These are phyloP conservation scores for Sarocladium brachiariae DNA, from an alignment of 2,329 filamentous ascomycete genomes.

Conservation along the genomic window DNA sequence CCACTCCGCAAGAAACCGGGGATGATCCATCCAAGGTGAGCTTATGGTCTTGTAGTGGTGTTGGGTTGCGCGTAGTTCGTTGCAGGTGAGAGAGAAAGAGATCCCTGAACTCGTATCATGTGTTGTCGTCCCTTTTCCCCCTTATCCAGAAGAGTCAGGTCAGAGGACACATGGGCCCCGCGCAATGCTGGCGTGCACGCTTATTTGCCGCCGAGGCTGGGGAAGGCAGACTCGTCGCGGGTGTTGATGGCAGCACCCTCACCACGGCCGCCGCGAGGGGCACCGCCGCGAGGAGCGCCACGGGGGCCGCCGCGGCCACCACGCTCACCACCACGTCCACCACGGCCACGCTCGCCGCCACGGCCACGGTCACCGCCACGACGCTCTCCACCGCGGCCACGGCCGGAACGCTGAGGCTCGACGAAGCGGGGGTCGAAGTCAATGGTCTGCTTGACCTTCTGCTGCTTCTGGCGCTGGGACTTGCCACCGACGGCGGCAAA, in stretches of 20 bases:
- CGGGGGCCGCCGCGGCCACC: slow-evolving; percentile 35
- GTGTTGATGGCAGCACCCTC: slow-evolving; percentile 46
- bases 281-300: slow-evolving; percentile 40
- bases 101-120: background rate
- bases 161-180: slow-evolving; percentile 3
- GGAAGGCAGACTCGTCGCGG: slow-evolving; percentile 52
- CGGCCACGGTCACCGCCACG: slow-evolving; percentile 45
- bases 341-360: slow-evolving; percentile 44
- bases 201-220: slow-evolving; percentile 52
- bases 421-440: slow-evolving; percentile 83
- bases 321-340: slow-evolving; percentile 36
- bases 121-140: background rate
- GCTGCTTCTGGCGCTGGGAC: slow-evolving; percentile 76
- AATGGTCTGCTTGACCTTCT: slow-evolving; percentile 83
- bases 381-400: slow-evolving; percentile 40
- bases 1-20: slow-evolving; percentile 1
- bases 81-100: background rate
- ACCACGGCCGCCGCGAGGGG: slow-evolving; percentile 37
- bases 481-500: slow-evolving; percentile 70
- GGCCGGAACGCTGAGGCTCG: slow-evolving; percentile 56
- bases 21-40: slow-evolving; percentile 3
- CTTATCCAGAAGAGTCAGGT: background rate
- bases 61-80: slow-evolving; percentile 1
- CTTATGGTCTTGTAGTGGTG: background rate
- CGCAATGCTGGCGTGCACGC: slow-evolving; percentile 12